Evolutionary conservation across 768 basidiomycete genomes (phyloP), one percentile per base, ranked within the genome.

Genomic region (Lactifluus hygrophoroides): DNA sequence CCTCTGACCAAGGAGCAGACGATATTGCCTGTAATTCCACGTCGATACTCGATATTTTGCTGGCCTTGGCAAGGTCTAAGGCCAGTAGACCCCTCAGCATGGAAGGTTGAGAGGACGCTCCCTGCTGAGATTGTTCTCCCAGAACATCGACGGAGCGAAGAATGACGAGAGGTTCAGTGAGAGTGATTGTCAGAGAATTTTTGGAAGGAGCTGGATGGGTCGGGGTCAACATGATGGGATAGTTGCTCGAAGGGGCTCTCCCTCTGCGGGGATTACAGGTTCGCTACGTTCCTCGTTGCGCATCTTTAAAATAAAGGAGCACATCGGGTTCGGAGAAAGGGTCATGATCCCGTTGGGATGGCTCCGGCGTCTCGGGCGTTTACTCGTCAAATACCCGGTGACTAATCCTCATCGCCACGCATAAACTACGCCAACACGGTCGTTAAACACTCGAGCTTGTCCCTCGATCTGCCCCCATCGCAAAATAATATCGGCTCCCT

Each of bases 21-120:
- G 85, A 77, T 58, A 76, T 86, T 3, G 89, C 94, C 45, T 83
- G 75, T 21, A 99, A 73, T 68, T 85, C 82, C 38, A 96, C 76
- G 55, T 86, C 85, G 57, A 99, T 94, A 66, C 84, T 88, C 32
- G 87, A 85, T 64, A 99, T 85, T 69, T 84, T 84, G 53, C 84
- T 93, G 0, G 93, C 84, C 69, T 95, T 95, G 30, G 75, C 74
- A 40, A 88, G 71, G 14, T 74, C 76, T 57, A 90, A 73, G 1
- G 80, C 82, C 56, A 89, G 75, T 4, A 88, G 71, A 10, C 87
- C 87, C 48, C 87, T 74, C 13, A 90, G 72, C 66, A 84, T 71
- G 17, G 85, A 80, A 0, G 84, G 81, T 3, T 71, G 74, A 59
- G 74, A 71, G 34, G 25, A 2, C 67, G 72, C 50, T 65, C 71